Evolutionary conservation across 108 stramenopile species (phyloP), one percentile per base, ranked within the genome.

Genomic region (Nitzschia sp.): DNA sequence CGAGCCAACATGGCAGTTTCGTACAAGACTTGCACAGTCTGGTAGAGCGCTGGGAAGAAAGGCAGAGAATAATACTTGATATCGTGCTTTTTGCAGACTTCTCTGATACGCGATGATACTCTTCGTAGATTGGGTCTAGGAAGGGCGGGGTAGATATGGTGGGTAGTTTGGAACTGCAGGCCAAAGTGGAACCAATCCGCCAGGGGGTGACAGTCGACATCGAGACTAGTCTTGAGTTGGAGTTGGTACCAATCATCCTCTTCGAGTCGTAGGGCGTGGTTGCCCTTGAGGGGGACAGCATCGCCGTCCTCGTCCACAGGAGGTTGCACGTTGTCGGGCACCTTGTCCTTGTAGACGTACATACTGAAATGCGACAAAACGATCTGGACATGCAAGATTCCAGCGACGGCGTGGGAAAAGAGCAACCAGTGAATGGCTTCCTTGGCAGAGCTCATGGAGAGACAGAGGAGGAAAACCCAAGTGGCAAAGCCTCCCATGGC

Each of bases 141-240:
- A 54, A 97, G 60, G 51, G 88, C 80, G 0, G 97, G 97, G 74
- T 78, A 97, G 22, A 93, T 75, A 72, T 97, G 97, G 76, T 97
- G 97, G 50, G 84, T 82, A 29, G 86, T 82, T 82, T 96, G 96
- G 62, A 95, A 96, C 67, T 96, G 96, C 19, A 96, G 86, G 2
- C 96, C 96, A 2, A 91, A 90, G 56, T 96, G 96, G 69, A 96
- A 92, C 91, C 91, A 96, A 78, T 96, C 96, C 69, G 94, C 67
- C 71, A 77, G 94, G 8, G 57, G 56, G 9, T 78, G 73, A 71
- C 94, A 95, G 51, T 80, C 85, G 2, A 96, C 87, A 69, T 96
- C 86, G 70, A 93, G 70, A 0, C 87, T 87, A 0, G 93, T 88
- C 12, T 67, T 42, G 42, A 88, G 70, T 74, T 96, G 90, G 22